Conservation (phyloP, 805 yeast species). For the Myxozyma udenii region DNA sequence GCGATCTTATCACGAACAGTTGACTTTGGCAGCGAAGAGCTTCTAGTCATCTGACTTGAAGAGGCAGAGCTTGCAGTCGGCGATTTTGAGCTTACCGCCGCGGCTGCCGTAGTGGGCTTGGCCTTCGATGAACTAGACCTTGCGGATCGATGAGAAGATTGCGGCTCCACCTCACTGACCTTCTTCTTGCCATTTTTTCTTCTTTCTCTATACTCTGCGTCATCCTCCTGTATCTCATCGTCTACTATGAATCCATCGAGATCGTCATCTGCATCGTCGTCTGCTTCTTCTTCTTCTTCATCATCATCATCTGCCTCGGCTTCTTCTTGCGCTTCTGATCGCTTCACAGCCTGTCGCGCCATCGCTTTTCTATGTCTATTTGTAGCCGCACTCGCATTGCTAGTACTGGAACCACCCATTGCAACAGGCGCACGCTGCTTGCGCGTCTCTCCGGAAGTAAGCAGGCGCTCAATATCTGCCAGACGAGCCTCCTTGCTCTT, state of each 20-base stretch:
- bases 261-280: conserved; percentile 1
- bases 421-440: conserved; percentile 4
- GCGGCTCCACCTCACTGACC: too few relatives aligned
- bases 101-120: neutral
- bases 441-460: conserved; percentile 11
- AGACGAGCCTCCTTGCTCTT: conserved; percentile 22
- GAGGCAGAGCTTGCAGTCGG: neutral
- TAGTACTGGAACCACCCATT: conserved; percentile 3
- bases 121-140: too few relatives aligned
- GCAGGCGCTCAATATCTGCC: conserved; percentile 18
- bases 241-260: conserved; percentile 17
- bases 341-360: conserved; percentile 1
- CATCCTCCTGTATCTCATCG: conserved; percentile 11
- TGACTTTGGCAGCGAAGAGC: neutral
- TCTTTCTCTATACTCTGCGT: conserved; percentile 1
- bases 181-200: too few relatives aligned
- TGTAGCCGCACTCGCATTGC: neutral
- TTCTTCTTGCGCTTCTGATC: neutral
- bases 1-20: too few relatives aligned
- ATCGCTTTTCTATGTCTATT: neutral
- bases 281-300: neutral
- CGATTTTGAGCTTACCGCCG: too few relatives aligned
- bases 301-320: neutral
- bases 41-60: neutral
- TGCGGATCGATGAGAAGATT: too few relatives aligned